Evolutionary conservation across 352 stramenopile species (phyloP), one percentile per base, ranked within the genome.

Genomic region (Phytophthora lateralis): DNA sequence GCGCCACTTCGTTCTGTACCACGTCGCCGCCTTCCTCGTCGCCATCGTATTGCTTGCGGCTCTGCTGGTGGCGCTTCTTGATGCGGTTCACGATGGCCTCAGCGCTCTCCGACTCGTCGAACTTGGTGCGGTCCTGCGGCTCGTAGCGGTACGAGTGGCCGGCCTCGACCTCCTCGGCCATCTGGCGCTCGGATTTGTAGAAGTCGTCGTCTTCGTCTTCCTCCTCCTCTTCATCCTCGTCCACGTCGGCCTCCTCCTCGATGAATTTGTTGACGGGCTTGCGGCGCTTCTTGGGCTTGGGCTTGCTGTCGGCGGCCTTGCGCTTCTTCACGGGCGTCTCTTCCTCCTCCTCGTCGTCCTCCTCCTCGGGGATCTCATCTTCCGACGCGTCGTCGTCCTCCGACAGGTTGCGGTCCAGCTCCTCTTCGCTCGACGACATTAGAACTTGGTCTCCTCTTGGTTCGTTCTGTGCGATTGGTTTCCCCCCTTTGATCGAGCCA

Each of bases 191-290:
- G 11, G 76, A 88, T 57, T 69, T 71, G 50, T 93, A 93, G 41
- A 91, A 90, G 46, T 88, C 86, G 24, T 82, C 82, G 5, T 93
- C 84, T 5, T 96, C 87, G 2, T 93, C 88, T 49, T 96, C 88
- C 44, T 94, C 87, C 30, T 95, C 85, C 10, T 93, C 85, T 32
- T 96, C 88, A 38, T 96, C 88, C 35, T 94, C 88, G 37, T 94
- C 88, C 21, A 95, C 88, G 48, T 96, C 88, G 35, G 88, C 88
- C 49, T 95, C 87, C 45, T 95, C 85, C 50, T 96, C 88, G 46
- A 96, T 96, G 65, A 96, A 96, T 66, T 91, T 96, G 78, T 93
- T 95, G 26, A 94, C 78, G 39, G 78, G 77, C 41, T 89, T 91
- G 51, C 85, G 84, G 43, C 82, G 80, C 62, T 96, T 96, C 76